A percentile compares a stretch with the other conserved stretches of the same genome.
These are phyloP conservation scores for Eucalyptus regnans DNA, from an alignment of 345 rosid species.

Conservation along the genomic window DNA sequence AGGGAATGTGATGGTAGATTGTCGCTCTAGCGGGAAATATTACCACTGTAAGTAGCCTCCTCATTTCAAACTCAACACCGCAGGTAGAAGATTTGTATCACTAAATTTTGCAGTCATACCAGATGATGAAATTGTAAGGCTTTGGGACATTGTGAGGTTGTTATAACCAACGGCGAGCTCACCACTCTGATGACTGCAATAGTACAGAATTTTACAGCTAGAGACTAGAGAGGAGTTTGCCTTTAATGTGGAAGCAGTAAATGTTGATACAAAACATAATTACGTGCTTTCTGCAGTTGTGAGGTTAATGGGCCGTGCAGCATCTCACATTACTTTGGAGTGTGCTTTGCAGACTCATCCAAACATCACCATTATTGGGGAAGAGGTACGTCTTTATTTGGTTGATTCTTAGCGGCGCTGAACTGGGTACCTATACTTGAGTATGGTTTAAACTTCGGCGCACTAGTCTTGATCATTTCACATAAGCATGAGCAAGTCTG, in stretches of 20 bases:
- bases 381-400: conserved; percentile 53
- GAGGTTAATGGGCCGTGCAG: conserved; percentile 99
- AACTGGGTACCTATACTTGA: neutral
- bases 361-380: conserved; percentile 84
- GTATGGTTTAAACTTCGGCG: neutral
- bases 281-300: conserved; percentile 45
- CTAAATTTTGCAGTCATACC: neutral
- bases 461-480: neutral
- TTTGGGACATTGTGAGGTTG: neutral
- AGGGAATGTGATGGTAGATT: conserved; percentile 97
- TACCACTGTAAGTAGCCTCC: conserved; percentile 71
- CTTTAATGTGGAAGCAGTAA: neutral
- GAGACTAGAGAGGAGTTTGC: neutral
- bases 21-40: conserved; percentile 95
- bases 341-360: conserved; percentile 98
- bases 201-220: neutral
- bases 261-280: neutral
- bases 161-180: neutral
- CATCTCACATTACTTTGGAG: conserved; percentile 94
- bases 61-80: neutral
- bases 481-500: neutral
- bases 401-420: neutral
- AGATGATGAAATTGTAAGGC: neutral
- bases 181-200: neutral
- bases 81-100: neutral